Percentiles rank a stretch among this genome's conserved stretches.
Evolutionary conservation across 2,329 filamentous ascomycete genomes (phyloP).

Genomic region (Colletotrichum brevisporum): DNA sequence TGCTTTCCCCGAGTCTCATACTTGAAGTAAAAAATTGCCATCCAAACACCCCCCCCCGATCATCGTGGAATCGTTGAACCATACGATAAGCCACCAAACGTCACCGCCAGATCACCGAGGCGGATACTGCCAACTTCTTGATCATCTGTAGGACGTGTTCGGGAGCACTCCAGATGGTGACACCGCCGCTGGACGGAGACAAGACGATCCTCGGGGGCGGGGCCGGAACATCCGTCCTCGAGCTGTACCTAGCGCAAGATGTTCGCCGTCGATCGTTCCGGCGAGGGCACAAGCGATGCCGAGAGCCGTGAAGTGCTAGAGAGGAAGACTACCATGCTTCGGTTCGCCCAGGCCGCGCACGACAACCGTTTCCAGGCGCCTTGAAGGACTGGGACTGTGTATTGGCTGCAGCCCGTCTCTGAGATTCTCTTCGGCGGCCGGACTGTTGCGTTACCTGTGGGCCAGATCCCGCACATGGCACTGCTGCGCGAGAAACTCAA

Average conservation of each 20-base stretch:
- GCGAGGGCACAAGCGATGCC: constrained; percentile 57
- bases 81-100: no score
- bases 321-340: constrained; percentile 84
- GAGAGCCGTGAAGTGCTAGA: constrained; percentile 79
- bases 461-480: constrained; percentile 45
- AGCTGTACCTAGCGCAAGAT: constrained; percentile 7
- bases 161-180: background rate
- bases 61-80: no score
- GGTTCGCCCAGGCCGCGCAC: constrained; percentile 77
- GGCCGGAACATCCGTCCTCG: constrained; percentile 10
- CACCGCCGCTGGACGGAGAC: background rate
- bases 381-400: constrained; percentile 89
- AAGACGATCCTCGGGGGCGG: constrained; percentile 15
- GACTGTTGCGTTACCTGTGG: constrained; percentile 69
- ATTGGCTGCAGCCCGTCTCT: constrained; percentile 59
- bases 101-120: constrained; percentile 24
- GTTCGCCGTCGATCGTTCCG: background rate
- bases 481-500: background rate
- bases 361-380: constrained; percentile 86
- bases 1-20: no score
- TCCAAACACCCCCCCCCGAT: no score
- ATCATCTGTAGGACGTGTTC: constrained; percentile 6
- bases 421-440: constrained; percentile 76
- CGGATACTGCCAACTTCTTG: constrained; percentile 26
- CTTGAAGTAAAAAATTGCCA: no score